These are phyloP conservation scores for Rhodotorula sp. DNA, from an alignment of 1,284 basidiomycete genomes.

Conservation along the genomic window DNA sequence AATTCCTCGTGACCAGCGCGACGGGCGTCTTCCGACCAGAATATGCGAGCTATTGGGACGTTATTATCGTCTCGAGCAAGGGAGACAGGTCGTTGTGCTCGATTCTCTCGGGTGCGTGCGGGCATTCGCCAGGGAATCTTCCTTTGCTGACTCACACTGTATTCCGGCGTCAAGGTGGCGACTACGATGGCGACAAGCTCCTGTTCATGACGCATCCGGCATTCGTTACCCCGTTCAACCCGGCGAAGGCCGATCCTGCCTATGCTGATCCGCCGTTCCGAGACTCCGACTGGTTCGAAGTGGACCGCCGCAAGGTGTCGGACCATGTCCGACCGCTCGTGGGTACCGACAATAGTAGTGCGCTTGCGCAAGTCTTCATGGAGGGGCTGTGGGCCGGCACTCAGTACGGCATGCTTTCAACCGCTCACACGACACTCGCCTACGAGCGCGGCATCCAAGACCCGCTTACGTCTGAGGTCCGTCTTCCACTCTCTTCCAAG, in stretches of 20 bases:
- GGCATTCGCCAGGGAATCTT: too few relatives aligned
- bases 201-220: conserved; percentile 42
- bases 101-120: conserved; percentile 40
- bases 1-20: conserved; percentile 2
- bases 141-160: too few relatives aligned
- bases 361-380: conserved; percentile 16
- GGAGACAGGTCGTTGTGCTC: conserved; percentile 43
- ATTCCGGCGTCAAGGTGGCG: not conserved
- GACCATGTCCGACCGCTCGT: conserved; percentile 33
- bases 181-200: conserved; percentile 42
- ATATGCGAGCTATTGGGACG: conserved; percentile 40
- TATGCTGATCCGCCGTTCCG: conserved; percentile 44
- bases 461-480: conserved; percentile 16
- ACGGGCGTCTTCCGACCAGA: conserved; percentile 42
- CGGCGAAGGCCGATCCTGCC: conserved; percentile 30
- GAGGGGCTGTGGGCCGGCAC: conserved; percentile 17
- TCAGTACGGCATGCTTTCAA: conserved; percentile 22
- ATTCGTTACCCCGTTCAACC: conserved; percentile 38
- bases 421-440: conserved; percentile 23
- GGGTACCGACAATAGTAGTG: not conserved
- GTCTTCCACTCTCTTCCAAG: too few relatives aligned
- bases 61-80: conserved; percentile 45
- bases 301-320: conserved; percentile 28
- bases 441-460: conserved; percentile 19
- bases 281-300: conserved; percentile 42